Evolutionary conservation across 345 rosid genomes (phyloP).

Genomic region (Salix exigua): DNA sequence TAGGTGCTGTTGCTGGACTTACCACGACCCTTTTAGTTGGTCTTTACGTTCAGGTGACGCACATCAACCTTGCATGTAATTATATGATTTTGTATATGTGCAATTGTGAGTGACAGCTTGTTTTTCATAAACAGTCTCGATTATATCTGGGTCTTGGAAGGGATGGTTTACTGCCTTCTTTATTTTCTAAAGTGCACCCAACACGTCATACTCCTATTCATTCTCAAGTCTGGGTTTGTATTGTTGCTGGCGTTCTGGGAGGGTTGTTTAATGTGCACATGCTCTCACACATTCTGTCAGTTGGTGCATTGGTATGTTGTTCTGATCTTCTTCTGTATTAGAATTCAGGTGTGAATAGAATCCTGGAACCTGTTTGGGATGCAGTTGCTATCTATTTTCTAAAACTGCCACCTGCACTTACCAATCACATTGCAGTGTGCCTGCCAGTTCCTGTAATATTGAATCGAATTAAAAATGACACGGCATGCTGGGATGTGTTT

Average conservation of each 20-base stretch:
- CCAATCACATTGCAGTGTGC: not conserved
- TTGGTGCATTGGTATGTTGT: constrained; percentile 79
- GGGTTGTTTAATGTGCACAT: constrained; percentile 76
- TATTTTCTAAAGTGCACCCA: constrained; percentile 84
- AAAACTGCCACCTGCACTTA: constrained; percentile 1
- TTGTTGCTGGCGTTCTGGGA: constrained; percentile 67
- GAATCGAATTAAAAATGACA: not conserved
- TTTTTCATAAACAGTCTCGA: constrained; percentile 64
- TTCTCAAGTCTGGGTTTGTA: constrained; percentile 95
- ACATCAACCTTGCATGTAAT: constrained; percentile 6
- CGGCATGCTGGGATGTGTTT: not conserved
- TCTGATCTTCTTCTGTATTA: not conserved
- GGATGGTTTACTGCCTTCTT: constrained; percentile 84
- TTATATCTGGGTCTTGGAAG: constrained; percentile 92
- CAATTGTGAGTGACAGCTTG: constrained; percentile 18
- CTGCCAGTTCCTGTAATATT: not conserved
- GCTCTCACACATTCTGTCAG: constrained; percentile 93
- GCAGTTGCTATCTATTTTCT: not conserved
- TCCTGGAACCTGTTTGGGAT: not conserved
- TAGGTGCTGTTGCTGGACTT: constrained; percentile 97
- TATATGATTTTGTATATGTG: not conserved
- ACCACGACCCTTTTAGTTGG: constrained; percentile 92
- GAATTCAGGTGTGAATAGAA: not conserved
- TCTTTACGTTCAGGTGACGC: constrained; percentile 90
- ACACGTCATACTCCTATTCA: constrained; percentile 75